Percentiles rank a stretch among this genome's conserved stretches.
Evolutionary conservation across 257 asterid species (phyloP).

Genomic region (Solanum peruvianum): DNA sequence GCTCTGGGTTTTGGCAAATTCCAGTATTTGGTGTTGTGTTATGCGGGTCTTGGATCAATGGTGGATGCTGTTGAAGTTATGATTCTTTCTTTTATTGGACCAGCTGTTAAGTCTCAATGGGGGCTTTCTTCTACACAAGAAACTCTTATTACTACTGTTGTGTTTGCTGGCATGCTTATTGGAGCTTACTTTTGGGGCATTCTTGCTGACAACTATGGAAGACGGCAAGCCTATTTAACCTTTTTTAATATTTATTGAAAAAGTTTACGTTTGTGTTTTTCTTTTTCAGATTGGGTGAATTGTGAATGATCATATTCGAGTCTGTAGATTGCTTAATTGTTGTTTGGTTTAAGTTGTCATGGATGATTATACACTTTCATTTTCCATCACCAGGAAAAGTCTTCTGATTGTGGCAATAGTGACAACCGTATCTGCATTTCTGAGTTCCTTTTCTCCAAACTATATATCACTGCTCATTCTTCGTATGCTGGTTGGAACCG

Average conservation of each 20-base stretch:
- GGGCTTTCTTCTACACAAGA: conserved; percentile 57
- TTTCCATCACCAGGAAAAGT: conserved; percentile 44
- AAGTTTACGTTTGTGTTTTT: neutral
- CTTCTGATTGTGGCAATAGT: conserved; percentile 55
- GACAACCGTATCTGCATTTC: conserved; percentile 39
- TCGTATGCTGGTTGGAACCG: conserved; percentile 62
- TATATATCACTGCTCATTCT: conserved; percentile 36
- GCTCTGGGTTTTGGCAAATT: conserved; percentile 74
- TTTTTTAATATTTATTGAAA: neutral
- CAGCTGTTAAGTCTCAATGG: conserved; percentile 56
- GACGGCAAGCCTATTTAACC: conserved; percentile 35
- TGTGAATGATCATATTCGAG: neutral
- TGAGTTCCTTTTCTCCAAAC: conserved; percentile 59
- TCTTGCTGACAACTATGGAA: conserved; percentile 54
- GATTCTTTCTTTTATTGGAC: conserved; percentile 70
- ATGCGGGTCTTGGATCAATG: conserved; percentile 72
- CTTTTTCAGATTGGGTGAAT: neutral
- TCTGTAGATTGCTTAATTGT: neutral
- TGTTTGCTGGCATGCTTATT: conserved; percentile 74
- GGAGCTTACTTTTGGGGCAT: conserved; percentile 72
- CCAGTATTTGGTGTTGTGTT: conserved; percentile 41
- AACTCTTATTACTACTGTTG: conserved; percentile 53
- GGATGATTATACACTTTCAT: neutral
- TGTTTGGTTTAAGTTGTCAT: neutral
- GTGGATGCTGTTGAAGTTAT: conserved; percentile 77